These are phyloP conservation scores for Phytophthora meadii DNA, from an alignment of 352 stramenopile species.

Conservation along the genomic window DNA sequence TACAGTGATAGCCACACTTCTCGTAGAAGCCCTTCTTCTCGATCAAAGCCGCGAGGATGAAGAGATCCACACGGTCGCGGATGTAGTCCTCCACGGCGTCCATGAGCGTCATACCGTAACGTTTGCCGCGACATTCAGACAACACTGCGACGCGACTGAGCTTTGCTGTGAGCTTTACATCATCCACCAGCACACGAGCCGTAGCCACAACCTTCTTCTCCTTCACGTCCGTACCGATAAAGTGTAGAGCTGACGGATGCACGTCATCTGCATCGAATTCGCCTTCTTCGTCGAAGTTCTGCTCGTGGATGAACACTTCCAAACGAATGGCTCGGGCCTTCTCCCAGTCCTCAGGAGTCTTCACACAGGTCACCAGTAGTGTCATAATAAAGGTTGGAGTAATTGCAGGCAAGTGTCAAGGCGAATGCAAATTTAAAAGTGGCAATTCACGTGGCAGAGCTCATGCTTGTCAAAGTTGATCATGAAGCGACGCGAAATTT, in stretches of 20 bases:
- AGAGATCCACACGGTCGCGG: constrained; percentile 34
- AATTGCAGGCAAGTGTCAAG: constrained; percentile 9
- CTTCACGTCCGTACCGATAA: constrained; percentile 55
- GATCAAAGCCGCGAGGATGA: constrained; percentile 47
- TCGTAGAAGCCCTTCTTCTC: constrained; percentile 39
- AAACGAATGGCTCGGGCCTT: constrained; percentile 49
- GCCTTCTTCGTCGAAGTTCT: constrained; percentile 40
- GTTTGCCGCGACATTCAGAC: constrained; percentile 58
- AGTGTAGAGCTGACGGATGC: constrained; percentile 51
- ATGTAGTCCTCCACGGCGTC: constrained; percentile 43
- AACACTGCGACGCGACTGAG: constrained; percentile 62
- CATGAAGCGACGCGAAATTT: constrained; percentile 14
- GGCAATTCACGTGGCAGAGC: constrained; percentile 4
- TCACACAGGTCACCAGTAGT: constrained; percentile 48
- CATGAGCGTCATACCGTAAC: constrained; percentile 55
- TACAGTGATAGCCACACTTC: constrained; percentile 36
- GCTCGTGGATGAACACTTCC: constrained; percentile 60
- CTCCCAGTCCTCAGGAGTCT: constrained; percentile 46
- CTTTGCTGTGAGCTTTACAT: constrained; percentile 47
- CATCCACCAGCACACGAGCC: constrained; percentile 48
- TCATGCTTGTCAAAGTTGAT: constrained; percentile 13
- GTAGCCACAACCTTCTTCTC: constrained; percentile 58
- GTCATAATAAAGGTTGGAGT: constrained; percentile 24
- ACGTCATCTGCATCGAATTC: constrained; percentile 54
- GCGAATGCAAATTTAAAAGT: constrained; percentile 22